Base-by-base conservation (phyloP, 2,329 filamentous ascomycete species). In the Tolypocladium ovalisporum region DNA sequence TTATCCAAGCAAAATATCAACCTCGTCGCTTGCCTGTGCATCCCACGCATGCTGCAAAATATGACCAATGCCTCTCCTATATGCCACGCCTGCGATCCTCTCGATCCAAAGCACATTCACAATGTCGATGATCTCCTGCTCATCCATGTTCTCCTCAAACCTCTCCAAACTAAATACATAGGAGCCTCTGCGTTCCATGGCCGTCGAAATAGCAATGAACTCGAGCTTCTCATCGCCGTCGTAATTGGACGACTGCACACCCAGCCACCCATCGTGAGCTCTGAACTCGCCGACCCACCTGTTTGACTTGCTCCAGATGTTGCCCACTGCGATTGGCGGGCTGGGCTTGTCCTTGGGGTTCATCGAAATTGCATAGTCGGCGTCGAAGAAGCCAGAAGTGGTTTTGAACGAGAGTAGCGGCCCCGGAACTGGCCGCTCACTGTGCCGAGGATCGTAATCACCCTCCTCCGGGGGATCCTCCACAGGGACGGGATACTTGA, bases 101-200 rank as follows among this genome's bases (percentile, higher is more conserved):
- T 77, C 75, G 22, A 77, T 70, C 75, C 75, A 77, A 36, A 77
- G 61, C 42, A 77, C 75, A 34, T 77, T 77, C 22, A 77, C 71
- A 63, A 77, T 73, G 57, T 78, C 74, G 34, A 79, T 65, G 36
- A 70, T 67, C 36, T 74, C 73, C 56, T 78, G 73, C 1, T 65
- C 64, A 57, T 75, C 73, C 66, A 71, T 71, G 54, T 73, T 67
- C 58, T 75, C 74, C 44, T 70, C 68, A 56, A 75, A 76, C 22
- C 67, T 66, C 17, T 75, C 74, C 24, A 66, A 59, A 17, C 71
- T 70, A 42, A 75, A 75, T 1, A 74, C 68, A 49, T 73, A 69
- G 6, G 73, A 74, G 3, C 71, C 72, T n/a, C 68, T 64, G n/a
- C 73, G 68, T 67, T 77, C 75, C 60, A 68, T 71, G 3, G 69